Conservation (phyloP, 2,329 filamentous ascomycete species). For the Sclerotiophoma versabilis region DNA sequence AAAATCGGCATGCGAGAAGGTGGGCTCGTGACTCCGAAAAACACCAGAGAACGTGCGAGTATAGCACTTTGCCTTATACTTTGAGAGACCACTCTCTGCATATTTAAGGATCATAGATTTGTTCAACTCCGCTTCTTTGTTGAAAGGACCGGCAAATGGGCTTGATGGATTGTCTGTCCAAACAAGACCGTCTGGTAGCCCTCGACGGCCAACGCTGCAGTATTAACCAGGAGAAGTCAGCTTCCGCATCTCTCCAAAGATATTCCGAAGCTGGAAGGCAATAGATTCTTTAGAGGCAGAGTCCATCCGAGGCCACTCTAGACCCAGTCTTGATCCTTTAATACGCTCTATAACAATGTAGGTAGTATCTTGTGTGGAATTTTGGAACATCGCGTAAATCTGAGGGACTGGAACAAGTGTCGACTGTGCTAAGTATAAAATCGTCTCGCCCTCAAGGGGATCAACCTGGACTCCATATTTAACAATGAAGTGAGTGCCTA, state of each 20-base stretch:
- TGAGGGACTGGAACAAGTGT: constrained; percentile 15
- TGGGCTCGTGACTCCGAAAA: constrained; percentile 11
- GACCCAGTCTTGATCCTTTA: constrained; percentile 7
- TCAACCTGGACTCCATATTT: constrained; percentile 18
- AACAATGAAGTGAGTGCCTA: constrained; percentile 22
- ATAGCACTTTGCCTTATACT: constrained; percentile 18
- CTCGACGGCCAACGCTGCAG: constrained; percentile 19
- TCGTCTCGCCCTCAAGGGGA: constrained; percentile 18
- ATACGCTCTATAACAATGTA: constrained; percentile 24
- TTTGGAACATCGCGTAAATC: constrained; percentile 19
- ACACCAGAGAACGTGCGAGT: constrained; percentile 5
- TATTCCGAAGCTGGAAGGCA: background rate
- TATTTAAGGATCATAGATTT: constrained; percentile 15
- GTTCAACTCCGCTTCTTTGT: constrained; percentile 18
- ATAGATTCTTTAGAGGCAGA: constrained; percentile 11
- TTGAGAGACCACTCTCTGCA: constrained; percentile 7
- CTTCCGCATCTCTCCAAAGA: constrained; percentile 17
- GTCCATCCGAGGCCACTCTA: constrained; percentile 9
- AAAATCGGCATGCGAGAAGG: constrained; percentile 23
- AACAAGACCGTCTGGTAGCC: constrained; percentile 14
- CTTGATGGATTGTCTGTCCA: constrained; percentile 1
- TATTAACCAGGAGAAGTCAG: constrained; percentile 19
- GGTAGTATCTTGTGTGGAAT: background rate
- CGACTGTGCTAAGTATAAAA: constrained; percentile 16
- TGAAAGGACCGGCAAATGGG: constrained; percentile 21